Conservation (phyloP, 495 filamentous ascomycete genomes). For the Coniosporium apollinis region DNA sequence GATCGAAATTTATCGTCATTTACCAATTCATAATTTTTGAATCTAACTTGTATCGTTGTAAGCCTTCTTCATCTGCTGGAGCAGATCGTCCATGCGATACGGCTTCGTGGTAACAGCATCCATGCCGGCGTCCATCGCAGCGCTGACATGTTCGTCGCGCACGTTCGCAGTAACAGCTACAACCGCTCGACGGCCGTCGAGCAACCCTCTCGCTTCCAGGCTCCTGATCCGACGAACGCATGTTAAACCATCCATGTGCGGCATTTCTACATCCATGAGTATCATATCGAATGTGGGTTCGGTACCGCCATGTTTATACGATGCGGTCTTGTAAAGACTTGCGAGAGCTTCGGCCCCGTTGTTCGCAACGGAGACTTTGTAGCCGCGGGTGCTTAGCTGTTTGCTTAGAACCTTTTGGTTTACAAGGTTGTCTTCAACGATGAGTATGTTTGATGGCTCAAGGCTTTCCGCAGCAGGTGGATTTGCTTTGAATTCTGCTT, state of each 20-base stretch:
- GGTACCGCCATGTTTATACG: not conserved
- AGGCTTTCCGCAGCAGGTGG: not conserved
- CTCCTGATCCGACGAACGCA: slow-evolving; percentile 13
- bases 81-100: not conserved
- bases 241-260: slow-evolving; percentile 19
- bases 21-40: no score
- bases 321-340: slow-evolving; percentile 6
- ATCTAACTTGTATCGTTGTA: no score
- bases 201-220: slow-evolving; percentile 7
- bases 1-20: no score
- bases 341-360: slow-evolving; percentile 20
- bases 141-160: slow-evolving; percentile 13
- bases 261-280: slow-evolving; percentile 25
- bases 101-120: slow-evolving; percentile 2
- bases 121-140: slow-evolving; percentile 19
- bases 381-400: slow-evolving; percentile 14
- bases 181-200: slow-evolving; percentile 12
- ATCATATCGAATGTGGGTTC: slow-evolving; percentile 10
- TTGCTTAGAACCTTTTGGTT: slow-evolving; percentile 20
- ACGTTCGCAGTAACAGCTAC: slow-evolving; percentile 22
- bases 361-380: slow-evolving; percentile 17
- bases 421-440: slow-evolving; percentile 22
- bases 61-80: not conserved
- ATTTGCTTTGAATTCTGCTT: not conserved
- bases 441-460: slow-evolving; percentile 6